These are phyloP conservation scores for Phytophthora pluvialis DNA, from an alignment of 352 stramenopile genomes.

Conservation along the genomic window DNA sequence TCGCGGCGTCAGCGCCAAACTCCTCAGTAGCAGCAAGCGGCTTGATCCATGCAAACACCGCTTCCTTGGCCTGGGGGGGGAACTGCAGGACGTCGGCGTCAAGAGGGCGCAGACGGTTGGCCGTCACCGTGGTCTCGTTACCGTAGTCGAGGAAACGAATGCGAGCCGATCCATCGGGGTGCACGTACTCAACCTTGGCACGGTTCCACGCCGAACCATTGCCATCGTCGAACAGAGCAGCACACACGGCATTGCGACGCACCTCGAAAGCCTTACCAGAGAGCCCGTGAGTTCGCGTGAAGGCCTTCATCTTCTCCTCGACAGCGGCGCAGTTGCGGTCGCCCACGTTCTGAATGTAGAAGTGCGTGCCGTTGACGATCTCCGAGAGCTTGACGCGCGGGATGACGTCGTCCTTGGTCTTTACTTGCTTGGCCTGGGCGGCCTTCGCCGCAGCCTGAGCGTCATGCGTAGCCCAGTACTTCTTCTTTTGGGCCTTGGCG, in stretches of 20 bases:
- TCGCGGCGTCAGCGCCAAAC: constrained; percentile 92
- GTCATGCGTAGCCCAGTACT: constrained; percentile 94
- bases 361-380: constrained; percentile 93
- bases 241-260: constrained; percentile 90
- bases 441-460: constrained; percentile 58
- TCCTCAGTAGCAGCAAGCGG: constrained; percentile 86
- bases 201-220: constrained; percentile 94
- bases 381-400: constrained; percentile 91
- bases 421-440: constrained; percentile 50
- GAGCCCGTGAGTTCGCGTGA: constrained; percentile 89
- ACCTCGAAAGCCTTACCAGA: constrained; percentile 91
- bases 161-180: constrained; percentile 63
- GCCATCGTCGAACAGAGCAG: constrained; percentile 96
- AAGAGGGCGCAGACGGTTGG: constrained; percentile 90
- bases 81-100: constrained; percentile 90
- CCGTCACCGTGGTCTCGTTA: constrained; percentile 89
- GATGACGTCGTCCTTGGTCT: constrained; percentile 73
- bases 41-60: constrained; percentile 89
- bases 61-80: constrained; percentile 89
- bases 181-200: constrained; percentile 88
- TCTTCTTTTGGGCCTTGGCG: constrained; percentile 93
- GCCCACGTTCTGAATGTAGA: constrained; percentile 93
- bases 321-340: constrained; percentile 90
- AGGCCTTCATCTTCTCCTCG: constrained; percentile 94
- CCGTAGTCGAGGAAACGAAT: constrained; percentile 97